Conservation (phyloP, 108 stramenopile species). For the Nitzschia inconspicua region DNA sequence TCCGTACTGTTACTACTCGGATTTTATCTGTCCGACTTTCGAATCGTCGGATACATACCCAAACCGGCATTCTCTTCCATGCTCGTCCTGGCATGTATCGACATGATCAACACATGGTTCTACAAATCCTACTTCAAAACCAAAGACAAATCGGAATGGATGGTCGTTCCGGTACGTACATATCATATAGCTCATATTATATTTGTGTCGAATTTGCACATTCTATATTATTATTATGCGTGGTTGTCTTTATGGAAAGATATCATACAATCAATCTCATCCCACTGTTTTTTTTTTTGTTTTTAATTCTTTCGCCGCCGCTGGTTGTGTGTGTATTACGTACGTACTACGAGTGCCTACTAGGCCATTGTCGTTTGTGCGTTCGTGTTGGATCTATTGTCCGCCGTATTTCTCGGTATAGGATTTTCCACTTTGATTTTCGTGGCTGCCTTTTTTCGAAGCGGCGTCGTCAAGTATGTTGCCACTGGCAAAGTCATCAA, state of each 20-base stretch:
- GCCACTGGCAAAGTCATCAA: constrained; percentile 51
- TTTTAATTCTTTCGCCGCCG: too few species aligned
- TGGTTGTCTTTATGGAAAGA: not conserved
- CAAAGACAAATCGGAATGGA: constrained; percentile 30
- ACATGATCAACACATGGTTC: constrained; percentile 55
- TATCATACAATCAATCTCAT: not conserved
- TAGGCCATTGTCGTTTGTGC: constrained; percentile 43
- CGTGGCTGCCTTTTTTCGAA: constrained; percentile 51
- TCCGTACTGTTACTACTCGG: constrained; percentile 42
- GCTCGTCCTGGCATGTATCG: constrained; percentile 55
- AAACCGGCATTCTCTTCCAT: constrained; percentile 77
- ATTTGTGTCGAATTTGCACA: too few species aligned
- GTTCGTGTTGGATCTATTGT: constrained; percentile 40
- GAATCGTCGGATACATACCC: constrained; percentile 59
- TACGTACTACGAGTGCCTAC: too few species aligned
- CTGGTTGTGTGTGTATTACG: too few species aligned
- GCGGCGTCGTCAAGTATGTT: constrained; percentile 63
- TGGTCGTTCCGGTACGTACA: constrained; percentile 16
- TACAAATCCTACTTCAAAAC: constrained; percentile 56
- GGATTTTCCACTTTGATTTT: constrained; percentile 65
- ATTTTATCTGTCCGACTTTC: constrained; percentile 61
- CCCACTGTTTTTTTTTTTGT: not conserved
- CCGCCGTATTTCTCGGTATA: constrained; percentile 49
- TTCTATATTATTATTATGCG: constrained; percentile 2
- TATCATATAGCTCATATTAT: too few species aligned